Base-by-base conservation (phyloP, 805 yeast genomes). In the Candida ascalaphidarum region DNA sequence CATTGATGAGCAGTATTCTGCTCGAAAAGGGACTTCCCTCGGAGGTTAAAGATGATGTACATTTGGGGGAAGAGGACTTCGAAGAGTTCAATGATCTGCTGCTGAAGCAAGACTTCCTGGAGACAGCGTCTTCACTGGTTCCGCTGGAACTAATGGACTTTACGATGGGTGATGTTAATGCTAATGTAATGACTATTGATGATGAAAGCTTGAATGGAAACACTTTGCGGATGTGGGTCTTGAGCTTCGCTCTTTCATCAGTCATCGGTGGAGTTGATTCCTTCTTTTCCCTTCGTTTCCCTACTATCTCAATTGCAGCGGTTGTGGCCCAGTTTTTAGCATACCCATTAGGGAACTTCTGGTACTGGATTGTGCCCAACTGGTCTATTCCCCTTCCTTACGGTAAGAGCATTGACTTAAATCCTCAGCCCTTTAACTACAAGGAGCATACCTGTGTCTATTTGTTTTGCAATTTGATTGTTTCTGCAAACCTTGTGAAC, bases 261-360 rank as follows among this genome's bases (percentile, higher is more conserved):
- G 30, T 37, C 16, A 31, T 36, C 3, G 31, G 38, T 5, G 40
- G 36, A 5, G 34, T 37, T 24, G 35, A 37, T 28, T 27, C 30
- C 29, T 27, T 37, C 15, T 37, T 37, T 15, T 30, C 34, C n/a
- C 28, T 37, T 20, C 35, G 34, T n/a, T 37, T 34, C 15, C 40
- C 40, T 4, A 27, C 36, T 7, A 21, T 37, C 26, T 23, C 34
- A 21, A 35, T 37, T 11, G 34, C 36, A 3, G 31, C 30, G n/a
- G 30, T 37, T 17, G 40, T 37, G 8, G 36, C 38, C 8, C 34
- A 34, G 21, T 30, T 37, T 18, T 25, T 37, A 26, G 34, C 40
- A 7, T 37, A 23, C 22, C 40, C 40, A 11, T 37, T 22, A 5
- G 24, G 24, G 6, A 6, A 22, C n/a, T 9, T 9, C 16, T 22